These are phyloP conservation scores for Phytophthora parvispora DNA, from an alignment of 352 stramenopile species.

Conservation along the genomic window DNA sequence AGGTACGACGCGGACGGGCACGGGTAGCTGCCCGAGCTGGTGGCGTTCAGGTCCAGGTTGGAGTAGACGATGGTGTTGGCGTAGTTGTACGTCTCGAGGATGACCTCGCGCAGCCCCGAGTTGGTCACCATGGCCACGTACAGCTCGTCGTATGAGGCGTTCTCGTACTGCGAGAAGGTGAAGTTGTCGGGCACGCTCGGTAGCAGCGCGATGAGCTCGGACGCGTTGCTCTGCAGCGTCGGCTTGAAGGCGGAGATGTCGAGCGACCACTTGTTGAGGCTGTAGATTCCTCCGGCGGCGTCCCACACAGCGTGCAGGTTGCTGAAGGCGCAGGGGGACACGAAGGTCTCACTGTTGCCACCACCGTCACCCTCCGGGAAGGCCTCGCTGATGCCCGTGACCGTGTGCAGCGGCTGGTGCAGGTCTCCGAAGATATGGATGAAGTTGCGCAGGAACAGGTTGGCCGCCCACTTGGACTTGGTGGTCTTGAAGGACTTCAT, in stretches of 20 bases:
- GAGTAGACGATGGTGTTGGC: slow-evolving; percentile 54
- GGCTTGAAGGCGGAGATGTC: slow-evolving; percentile 35
- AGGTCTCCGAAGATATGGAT: slow-evolving; percentile 79
- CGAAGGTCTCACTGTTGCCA: slow-evolving; percentile 72
- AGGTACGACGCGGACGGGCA: slow-evolving; percentile 58
- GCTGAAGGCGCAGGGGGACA: slow-evolving; percentile 50
- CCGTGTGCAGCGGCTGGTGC: slow-evolving; percentile 70
- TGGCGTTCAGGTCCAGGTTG: slow-evolving; percentile 47
- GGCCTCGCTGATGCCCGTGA: slow-evolving; percentile 51
- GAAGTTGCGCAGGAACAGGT: slow-evolving; percentile 72
- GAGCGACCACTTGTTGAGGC: slow-evolving; percentile 62
- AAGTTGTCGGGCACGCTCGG: slow-evolving; percentile 42
- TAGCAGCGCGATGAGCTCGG: slow-evolving; percentile 52
- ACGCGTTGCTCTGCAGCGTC: slow-evolving; percentile 48
- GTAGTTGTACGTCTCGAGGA: slow-evolving; percentile 62
- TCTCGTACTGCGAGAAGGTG: slow-evolving; percentile 53
- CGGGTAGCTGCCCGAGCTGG: slow-evolving; percentile 26
- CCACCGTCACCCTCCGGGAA: slow-evolving; percentile 64
- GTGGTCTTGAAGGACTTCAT: slow-evolving; percentile 71
- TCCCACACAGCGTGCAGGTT: slow-evolving; percentile 84
- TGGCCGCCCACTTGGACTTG: slow-evolving; percentile 70
- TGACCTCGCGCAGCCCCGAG: slow-evolving; percentile 34
- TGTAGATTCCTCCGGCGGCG: slow-evolving; percentile 57
- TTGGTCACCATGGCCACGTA: slow-evolving; percentile 37
- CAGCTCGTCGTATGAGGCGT: slow-evolving; percentile 46